phyloP scores from a whole-genome alignment of 169 alveolate genomes.

The Neospora caninum region DNA sequence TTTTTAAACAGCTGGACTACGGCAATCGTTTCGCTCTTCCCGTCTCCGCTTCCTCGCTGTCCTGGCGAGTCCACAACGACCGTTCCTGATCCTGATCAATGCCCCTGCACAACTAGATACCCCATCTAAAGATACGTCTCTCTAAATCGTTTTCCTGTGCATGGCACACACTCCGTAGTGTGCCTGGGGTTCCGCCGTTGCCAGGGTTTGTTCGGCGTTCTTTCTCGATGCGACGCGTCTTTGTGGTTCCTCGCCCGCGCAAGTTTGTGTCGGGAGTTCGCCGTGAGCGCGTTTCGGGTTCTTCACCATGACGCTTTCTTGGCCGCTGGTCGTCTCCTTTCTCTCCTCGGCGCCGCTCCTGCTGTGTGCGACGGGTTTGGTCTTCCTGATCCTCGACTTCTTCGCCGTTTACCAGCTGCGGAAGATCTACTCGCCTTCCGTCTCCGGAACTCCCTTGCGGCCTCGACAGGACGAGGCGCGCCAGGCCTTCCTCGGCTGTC shows the following conservation, averaged over 20 bases:
- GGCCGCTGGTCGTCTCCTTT: not conserved
- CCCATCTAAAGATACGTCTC: too few relatives aligned
- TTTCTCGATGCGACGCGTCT: not conserved
- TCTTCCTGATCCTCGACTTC: constrained; percentile 22
- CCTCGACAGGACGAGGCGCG: constrained; percentile 31
- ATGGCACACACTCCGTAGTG: too few relatives aligned
- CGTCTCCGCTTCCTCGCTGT: too few relatives aligned
- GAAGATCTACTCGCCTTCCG: constrained; percentile 35
- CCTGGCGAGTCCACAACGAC: too few relatives aligned
- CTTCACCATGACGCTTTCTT: not conserved
- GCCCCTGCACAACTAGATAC: too few relatives aligned
- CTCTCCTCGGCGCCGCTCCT: not conserved
- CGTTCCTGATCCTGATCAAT: too few relatives aligned
- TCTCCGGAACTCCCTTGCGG: not conserved
- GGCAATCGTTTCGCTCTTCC: too few relatives aligned
- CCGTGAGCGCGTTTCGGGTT: not conserved
- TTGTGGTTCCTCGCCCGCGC: not conserved
- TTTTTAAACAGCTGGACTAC: too few relatives aligned
- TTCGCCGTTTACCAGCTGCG: constrained; percentile 40
- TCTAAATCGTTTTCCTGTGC: too few relatives aligned
- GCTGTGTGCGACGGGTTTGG: not conserved
- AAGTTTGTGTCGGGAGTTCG: not conserved
- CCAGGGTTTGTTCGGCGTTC: too few relatives aligned
- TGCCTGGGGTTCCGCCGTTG: too few relatives aligned
- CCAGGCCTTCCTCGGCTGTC: constrained; percentile 24